Base-by-base conservation (phyloP, 768 basidiomycete species). In the Hemileccinum rubropunctum region DNA sequence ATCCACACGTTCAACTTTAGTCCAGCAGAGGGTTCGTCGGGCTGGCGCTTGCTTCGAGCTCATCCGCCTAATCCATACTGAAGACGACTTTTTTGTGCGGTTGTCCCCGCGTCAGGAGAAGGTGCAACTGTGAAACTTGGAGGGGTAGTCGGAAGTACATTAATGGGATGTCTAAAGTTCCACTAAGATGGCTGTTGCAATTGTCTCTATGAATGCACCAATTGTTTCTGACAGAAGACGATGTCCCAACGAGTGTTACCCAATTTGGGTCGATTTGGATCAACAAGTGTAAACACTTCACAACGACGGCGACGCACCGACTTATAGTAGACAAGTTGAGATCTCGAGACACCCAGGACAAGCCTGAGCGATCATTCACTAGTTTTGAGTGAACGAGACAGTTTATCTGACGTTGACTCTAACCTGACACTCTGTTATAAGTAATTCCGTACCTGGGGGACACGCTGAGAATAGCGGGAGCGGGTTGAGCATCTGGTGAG, bases 41-140 rank as follows among this genome's bases (percentile, higher is more conserved):
- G 28, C 2, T 64, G 56, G 53, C 8, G 28, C 27, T 6, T 47
- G 9, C 61, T 53, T 34, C 43, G 49, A 11, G 46, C 40, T 2
- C 53, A 62, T 37, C 43, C 51, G 59, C 0, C 23, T 53, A 0
- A 9, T 52, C 7, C 61, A 60, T 39, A 64, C 62, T 0, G 50
- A 52, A 5, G 61, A 61, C 8, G 59, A 64, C 12, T 3, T 61
- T 2, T 28, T 46, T 9, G n/a, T 50, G 21, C 37, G 4, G 13
- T 15, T 62, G 35, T 38, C 35, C 23, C 43, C 28, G 0, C 55
- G n/a, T n/a, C n/a, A n/a, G n/a, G n/a, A n/a, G n/a, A n/a, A n/a
- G n/a, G n/a, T n/a, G n/a, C n/a, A n/a, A n/a, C n/a, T n/a, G n/a
- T n/a, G n/a, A 20, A 10, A 23, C 40, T 20, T 50, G 26, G n/a